phyloP scores from a whole-genome alignment of 2,329 filamentous ascomycete species.

The Coniochaeta ligniaria region DNA sequence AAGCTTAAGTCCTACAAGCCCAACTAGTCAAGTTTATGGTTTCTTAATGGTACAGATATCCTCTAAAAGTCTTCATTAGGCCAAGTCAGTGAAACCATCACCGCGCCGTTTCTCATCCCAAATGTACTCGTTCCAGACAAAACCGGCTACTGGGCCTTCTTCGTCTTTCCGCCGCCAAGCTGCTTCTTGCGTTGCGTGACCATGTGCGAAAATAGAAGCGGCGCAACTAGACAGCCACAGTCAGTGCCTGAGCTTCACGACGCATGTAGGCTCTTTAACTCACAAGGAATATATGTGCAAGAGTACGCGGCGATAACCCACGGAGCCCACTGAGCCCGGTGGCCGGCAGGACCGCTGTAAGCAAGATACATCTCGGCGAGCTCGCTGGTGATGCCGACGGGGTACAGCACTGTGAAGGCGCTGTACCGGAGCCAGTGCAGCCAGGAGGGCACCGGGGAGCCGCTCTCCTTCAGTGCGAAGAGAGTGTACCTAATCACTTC shows the following conservation, averaged over 20 bases:
- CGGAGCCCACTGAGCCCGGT: conserved; percentile 40
- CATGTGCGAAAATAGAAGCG: conserved; percentile 91
- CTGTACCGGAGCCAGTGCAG: conserved; percentile 85
- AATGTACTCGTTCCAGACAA: neutral
- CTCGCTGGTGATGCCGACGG: conserved; percentile 84
- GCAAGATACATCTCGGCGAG: conserved; percentile 71
- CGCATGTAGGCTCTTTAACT: conserved; percentile 16
- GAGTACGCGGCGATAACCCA: conserved; percentile 59
- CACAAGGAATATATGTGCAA: conserved; percentile 73
- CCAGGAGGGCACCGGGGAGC: conserved; percentile 48
- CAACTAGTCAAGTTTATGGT: neutral
- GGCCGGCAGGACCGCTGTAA: conserved; percentile 45
- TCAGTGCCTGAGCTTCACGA: conserved; percentile 6
- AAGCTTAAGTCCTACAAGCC: neutral
- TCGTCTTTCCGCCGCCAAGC: conserved; percentile 32
- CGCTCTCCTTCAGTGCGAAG: conserved; percentile 69
- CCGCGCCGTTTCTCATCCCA: neutral
- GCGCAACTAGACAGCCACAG: conserved; percentile 40
- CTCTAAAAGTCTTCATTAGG: neutral
- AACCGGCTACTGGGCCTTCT: conserved; percentile 29
- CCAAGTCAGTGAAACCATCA: no score
- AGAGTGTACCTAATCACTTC: conserved; percentile 92
- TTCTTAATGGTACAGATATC: neutral
- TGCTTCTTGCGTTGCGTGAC: conserved; percentile 75
- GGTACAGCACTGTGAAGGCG: conserved; percentile 89